Evolutionary conservation across 1,139 yeast genomes (phyloP).

Genomic region (Geotrichum aggregatum): DNA sequence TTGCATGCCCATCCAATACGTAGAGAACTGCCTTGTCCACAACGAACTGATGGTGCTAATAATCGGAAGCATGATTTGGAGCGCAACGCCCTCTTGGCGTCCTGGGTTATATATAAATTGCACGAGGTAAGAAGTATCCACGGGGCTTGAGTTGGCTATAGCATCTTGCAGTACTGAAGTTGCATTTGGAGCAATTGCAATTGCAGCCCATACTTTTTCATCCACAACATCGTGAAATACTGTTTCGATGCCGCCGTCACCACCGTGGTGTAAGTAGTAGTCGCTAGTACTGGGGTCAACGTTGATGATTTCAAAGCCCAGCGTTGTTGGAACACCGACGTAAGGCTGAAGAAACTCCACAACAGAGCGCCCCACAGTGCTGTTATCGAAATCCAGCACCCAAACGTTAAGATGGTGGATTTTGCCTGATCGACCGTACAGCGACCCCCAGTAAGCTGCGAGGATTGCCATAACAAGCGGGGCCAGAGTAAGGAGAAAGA

Average conservation of each 20-base stretch:
- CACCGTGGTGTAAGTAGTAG: no score
- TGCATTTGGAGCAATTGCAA: constrained; percentile 26
- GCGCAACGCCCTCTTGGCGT: constrained; percentile 8
- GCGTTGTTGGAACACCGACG: constrained; percentile 18
- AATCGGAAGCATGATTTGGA: constrained; percentile 13
- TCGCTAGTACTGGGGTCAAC: constrained; percentile 7
- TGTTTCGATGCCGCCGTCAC: constrained; percentile 1
- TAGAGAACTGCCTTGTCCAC: constrained; percentile 3
- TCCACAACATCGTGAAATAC: constrained; percentile 19
- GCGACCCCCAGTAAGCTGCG: constrained; percentile 60
- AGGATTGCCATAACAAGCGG: constrained; percentile 39
- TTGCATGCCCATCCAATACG: not conserved
- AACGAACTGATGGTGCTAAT: constrained; percentile 24
- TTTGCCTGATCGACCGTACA: constrained; percentile 44
- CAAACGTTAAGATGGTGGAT: constrained; percentile 44
- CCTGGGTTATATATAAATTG: constrained; percentile 13
- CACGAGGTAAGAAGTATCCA: not conserved
- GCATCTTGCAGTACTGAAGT: constrained; percentile 22
- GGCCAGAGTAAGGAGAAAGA: constrained; percentile 18
- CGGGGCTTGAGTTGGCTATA: constrained; percentile 3
- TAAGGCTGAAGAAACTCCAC: constrained; percentile 66
- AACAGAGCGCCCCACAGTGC: constrained; percentile 39
- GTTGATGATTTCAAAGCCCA: constrained; percentile 16
- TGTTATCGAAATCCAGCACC: constrained; percentile 48
- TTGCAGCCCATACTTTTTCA: constrained; percentile 27